Conservation (phyloP, 2,329 filamentous ascomycete genomes). For the Sporothrix curviconia region DNA sequence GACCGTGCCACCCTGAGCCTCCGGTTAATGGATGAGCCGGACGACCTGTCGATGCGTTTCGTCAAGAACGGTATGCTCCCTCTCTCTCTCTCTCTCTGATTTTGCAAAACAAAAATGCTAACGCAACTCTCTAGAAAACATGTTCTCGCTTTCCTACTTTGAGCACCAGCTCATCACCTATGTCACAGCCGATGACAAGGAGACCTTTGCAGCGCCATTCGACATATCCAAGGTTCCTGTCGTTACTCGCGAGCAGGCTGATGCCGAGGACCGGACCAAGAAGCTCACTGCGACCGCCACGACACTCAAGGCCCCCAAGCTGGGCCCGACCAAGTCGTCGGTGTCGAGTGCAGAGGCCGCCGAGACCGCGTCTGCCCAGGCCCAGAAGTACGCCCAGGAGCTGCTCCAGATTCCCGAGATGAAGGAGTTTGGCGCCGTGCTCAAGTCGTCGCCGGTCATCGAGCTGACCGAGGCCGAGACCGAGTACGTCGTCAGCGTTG, state of each 20-base stretch:
- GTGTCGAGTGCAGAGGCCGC: conserved; percentile 62
- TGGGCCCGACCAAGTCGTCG: conserved; percentile 66
- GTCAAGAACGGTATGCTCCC: conserved; percentile 89
- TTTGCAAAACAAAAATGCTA: background rate
- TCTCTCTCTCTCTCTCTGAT: conserved; percentile 20
- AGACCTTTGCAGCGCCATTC: conserved; percentile 78
- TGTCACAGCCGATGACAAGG: conserved; percentile 84
- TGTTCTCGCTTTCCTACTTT: conserved; percentile 90
- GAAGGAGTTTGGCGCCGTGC: conserved; percentile 77
- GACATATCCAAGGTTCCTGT: conserved; percentile 86
- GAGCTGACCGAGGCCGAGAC: conserved; percentile 96
- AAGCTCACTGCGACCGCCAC: conserved; percentile 91
- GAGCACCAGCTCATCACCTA: conserved; percentile 98
- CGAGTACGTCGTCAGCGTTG: conserved; percentile 86
- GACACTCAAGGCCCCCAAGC: conserved; percentile 85
- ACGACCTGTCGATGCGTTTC: conserved; percentile 77
- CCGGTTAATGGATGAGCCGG: conserved; percentile 84
- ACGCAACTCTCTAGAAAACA: conserved; percentile 62
- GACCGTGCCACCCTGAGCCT: conserved; percentile 92
- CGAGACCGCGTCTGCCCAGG: conserved; percentile 69
- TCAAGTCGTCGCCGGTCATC: conserved; percentile 81
- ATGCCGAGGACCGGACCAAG: conserved; percentile 93
- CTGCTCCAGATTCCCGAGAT: conserved; percentile 85
- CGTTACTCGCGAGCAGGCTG: conserved; percentile 90
- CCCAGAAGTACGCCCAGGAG: conserved; percentile 84